These are phyloP conservation scores for Hymenoscyphus scutula DNA, from an alignment of 2,329 filamentous ascomycete species.

Conservation along the genomic window DNA sequence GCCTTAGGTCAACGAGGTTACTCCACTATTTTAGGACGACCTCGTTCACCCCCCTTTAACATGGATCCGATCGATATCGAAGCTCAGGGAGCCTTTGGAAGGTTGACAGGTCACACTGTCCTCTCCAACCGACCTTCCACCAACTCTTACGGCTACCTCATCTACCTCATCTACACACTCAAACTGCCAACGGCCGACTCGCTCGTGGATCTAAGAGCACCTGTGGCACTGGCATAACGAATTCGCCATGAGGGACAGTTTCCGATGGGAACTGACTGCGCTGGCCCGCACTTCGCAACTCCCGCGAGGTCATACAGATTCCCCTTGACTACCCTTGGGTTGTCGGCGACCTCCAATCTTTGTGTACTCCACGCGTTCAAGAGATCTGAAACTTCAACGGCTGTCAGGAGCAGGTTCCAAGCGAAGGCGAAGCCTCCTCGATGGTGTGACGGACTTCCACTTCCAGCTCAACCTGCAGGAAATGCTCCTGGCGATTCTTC, in stretches of 20 bases:
- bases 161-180: background rate
- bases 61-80: background rate
- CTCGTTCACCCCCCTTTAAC: background rate
- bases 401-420: conserved; percentile 24
- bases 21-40: conserved; percentile 3
- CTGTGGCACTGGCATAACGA: conserved; percentile 14
- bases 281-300: conserved; percentile 21
- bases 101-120: background rate
- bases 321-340: conserved; percentile 14
- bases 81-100: background rate
- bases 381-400: conserved; percentile 33
- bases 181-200: background rate
- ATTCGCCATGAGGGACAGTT: conserved; percentile 21
- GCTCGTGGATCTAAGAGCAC: conserved; percentile 6
- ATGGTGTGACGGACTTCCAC: conserved; percentile 11
- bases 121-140: background rate
- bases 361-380: conserved; percentile 33
- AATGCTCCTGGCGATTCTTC: background rate
- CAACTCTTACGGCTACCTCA: background rate
- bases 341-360: conserved; percentile 17
- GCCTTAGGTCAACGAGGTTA: background rate
- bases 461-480: conserved; percentile 17
- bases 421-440: conserved; percentile 8
- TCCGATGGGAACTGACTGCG: conserved; percentile 25
- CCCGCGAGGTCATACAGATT: conserved; percentile 14